A percentile compares a stretch with the other conserved stretches of the same genome.
These are phyloP conservation scores for Metschnikowia rubicola DNA, from an alignment of 805 yeast species.

Conservation along the genomic window DNA sequence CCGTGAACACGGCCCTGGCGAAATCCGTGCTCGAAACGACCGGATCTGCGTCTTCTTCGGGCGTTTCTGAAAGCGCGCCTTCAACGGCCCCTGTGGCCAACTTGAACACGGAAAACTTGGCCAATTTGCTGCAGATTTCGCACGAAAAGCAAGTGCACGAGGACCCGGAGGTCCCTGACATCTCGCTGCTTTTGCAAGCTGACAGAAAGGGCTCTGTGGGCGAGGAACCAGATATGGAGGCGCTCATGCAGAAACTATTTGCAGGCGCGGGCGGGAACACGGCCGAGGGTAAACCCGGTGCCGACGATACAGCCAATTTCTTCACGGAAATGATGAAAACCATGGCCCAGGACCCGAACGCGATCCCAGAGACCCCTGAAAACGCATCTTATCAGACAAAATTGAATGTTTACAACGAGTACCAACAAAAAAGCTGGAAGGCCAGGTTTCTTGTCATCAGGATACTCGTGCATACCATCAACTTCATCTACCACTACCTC, in stretches of 20 bases:
- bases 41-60: not conserved
- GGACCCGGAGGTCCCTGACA: constrained; percentile 42
- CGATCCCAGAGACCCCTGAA: constrained; percentile 11
- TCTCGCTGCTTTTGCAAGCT: constrained; percentile 19
- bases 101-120: not conserved
- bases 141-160: constrained; percentile 18
- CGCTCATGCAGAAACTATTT: constrained; percentile 31
- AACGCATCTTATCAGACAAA: constrained; percentile 29
- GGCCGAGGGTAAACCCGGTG: not conserved
- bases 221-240: constrained; percentile 30
- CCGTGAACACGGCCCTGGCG: constrained; percentile 30
- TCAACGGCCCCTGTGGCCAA: not conserved
- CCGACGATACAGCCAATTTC: constrained; percentile 6
- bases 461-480: constrained; percentile 22
- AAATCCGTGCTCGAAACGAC: constrained; percentile 28
- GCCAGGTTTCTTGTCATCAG: constrained; percentile 33
- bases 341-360: constrained; percentile 15
- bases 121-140: not conserved
- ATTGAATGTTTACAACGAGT: constrained; percentile 27
- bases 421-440: constrained; percentile 32
- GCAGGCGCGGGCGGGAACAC: constrained; percentile 17
- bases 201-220: constrained; percentile 4
- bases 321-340: constrained; percentile 34
- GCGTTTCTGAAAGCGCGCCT: not conserved
- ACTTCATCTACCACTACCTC: constrained; percentile 35